Conservation (phyloP, 1,139 yeast species). For the Spencermartinsiella ligniputridi region DNA sequence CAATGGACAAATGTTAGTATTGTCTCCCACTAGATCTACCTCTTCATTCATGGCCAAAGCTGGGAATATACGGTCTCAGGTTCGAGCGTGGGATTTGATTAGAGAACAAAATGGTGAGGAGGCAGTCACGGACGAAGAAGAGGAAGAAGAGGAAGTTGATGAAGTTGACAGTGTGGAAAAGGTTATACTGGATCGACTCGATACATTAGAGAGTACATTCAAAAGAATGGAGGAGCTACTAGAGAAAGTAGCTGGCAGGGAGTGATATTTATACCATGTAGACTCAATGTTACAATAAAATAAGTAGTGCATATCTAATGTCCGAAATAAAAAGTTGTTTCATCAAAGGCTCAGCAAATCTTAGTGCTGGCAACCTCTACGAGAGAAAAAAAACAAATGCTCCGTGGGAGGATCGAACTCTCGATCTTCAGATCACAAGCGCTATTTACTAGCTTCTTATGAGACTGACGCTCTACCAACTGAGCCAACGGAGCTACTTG, state of each 20-base stretch:
- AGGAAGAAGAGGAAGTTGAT: conserved; percentile 3
- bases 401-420: conserved; percentile 31
- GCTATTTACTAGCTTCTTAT: conserved; percentile 17
- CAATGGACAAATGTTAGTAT: neutral
- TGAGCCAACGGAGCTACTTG: conserved; percentile 31
- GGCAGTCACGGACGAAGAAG: conserved; percentile 1
- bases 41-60: neutral
- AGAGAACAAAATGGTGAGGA: neutral
- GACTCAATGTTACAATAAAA: neutral
- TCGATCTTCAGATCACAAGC: conserved; percentile 32
- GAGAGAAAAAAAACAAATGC: conserved; percentile 18
- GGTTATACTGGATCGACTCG: conserved; percentile 2
- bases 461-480: conserved; percentile 36
- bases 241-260: neutral
- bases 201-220: conserved; percentile 2
- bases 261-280: neutral
- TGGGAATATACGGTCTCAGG: neutral
- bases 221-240: conserved; percentile 2
- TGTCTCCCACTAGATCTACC: conserved; percentile 1
- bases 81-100: neutral
- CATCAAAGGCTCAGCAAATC: too few species aligned
- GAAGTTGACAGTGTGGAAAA: neutral
- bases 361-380: too few species aligned
- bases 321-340: too few species aligned
- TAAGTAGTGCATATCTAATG: too few species aligned